Evolutionary conservation across 352 stramenopile species (phyloP), one percentile per base, ranked within the genome.

Genomic region (Globisporangium camurandrum): DNA sequence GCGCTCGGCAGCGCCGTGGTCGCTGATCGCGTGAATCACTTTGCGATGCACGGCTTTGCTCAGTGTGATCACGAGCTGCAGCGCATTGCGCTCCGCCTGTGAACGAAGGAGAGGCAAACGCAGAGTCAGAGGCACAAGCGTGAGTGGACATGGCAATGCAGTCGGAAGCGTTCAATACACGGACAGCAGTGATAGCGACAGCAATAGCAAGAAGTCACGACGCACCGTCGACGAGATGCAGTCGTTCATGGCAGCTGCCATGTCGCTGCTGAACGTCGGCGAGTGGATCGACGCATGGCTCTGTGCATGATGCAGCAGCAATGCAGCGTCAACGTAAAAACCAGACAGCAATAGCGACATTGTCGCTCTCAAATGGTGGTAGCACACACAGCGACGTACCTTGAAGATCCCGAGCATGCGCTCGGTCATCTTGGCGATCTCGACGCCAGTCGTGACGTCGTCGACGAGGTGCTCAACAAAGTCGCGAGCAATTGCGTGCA

Each of bases 221-320:
- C 44, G 7, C 20, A 49, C 44, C 16, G 28, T 26, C 12, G 44
- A 39, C 4, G 59, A 56, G 20, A 60, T 38, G 19, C 75, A 70
- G 17, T 44, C 49, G 11, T 66, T 54, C 46, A 93, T 72, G 4
- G 57, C 62, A 11, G 47, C 33, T 6, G 54, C 54, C 0, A 90
- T 63, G 22, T 91, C 79, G 0, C 59, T 34, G 46, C 70, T 88
- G 57, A 88, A 93, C 11, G 52, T 46, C 5, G 69, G 33, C 1
- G 79, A 84, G 42, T 93, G 74, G 37, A 93, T 86, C 3, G 82
- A 88, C 23, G 69, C 41, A 27, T 93, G 82, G 33, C 71, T 90
- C 77, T 86, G 43, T 12, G 20, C 20, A 20, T 20, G 51, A 38
- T 8, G 30, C 30, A 34, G 30, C 30, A 34, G n/a, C n/a, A n/a